These are phyloP conservation scores for Paulinella micropora DNA, from an alignment of 78 protist genomes.

Conservation along the genomic window DNA sequence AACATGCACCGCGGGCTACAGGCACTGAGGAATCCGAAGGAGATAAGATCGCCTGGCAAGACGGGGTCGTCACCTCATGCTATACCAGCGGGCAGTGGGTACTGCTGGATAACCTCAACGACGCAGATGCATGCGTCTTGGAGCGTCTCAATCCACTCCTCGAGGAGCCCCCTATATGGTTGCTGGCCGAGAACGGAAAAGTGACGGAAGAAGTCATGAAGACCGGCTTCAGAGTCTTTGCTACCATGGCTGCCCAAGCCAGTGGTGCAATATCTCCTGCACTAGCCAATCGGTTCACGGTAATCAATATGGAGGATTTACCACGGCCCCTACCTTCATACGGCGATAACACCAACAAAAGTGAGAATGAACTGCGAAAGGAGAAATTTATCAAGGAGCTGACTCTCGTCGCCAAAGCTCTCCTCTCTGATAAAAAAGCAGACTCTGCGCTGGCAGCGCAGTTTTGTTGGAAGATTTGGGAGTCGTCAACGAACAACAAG, in stretches of 20 bases:
- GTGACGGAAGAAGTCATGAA: neutral
- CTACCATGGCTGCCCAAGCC: neutral
- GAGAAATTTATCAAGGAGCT: no score
- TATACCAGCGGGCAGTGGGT: neutral
- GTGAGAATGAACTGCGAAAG: no score
- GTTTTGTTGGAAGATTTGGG: no score
- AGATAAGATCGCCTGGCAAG: neutral
- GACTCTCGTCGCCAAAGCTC: no score
- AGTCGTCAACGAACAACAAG: no score
- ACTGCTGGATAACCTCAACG: neutral
- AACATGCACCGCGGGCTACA: neutral
- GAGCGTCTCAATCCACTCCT: slow-evolving; percentile 6
- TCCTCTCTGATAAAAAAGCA: no score
- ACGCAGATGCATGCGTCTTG: neutral
- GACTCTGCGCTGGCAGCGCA: no score
- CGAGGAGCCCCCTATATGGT: neutral
- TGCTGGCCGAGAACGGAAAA: neutral
- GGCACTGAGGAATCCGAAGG: no score
- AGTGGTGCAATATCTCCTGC: neutral
- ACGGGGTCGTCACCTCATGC: neutral
- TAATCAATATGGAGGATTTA: neutral
- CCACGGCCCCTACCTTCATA: no score
- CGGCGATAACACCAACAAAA: no score
- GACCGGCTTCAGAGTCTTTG: neutral
- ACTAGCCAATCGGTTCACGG: neutral